These are phyloP conservation scores for Xanthoconium separans DNA, from an alignment of 1,284 basidiomycete genomes.

Conservation along the genomic window DNA sequence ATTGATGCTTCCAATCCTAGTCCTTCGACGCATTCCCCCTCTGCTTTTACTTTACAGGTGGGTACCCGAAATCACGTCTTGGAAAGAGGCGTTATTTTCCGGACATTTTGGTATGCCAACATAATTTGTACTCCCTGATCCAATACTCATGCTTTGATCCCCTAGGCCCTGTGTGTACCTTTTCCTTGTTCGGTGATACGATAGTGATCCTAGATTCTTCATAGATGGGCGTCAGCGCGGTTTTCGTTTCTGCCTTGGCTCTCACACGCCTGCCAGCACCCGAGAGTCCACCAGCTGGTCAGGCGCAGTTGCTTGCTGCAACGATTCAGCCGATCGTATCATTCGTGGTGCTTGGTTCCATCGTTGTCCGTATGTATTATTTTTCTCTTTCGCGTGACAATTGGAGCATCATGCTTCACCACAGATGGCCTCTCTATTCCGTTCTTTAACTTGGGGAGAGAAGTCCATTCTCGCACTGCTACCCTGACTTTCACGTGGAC, in stretches of 20 bases:
- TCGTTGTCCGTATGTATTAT: constrained; percentile 65
- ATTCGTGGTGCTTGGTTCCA: constrained; percentile 83
- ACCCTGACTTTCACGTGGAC: constrained; percentile 35
- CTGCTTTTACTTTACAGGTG: constrained; percentile 74
- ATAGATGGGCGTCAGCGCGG: constrained; percentile 79
- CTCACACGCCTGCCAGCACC: constrained; percentile 64
- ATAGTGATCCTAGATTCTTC: not conserved
- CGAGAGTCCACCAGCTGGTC: constrained; percentile 53
- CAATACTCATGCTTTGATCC: not conserved
- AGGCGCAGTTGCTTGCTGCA: constrained; percentile 69
- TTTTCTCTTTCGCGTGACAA: not conserved
- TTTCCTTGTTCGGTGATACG: not conserved
- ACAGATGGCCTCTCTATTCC: constrained; percentile 86
- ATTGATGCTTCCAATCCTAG: constrained; percentile 65
- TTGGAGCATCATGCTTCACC: constrained; percentile 1
- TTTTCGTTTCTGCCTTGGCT: constrained; percentile 84
- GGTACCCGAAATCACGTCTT: constrained; percentile 81
- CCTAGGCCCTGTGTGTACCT: constrained; percentile 53
- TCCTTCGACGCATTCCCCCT: constrained; percentile 75
- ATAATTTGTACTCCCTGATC: not conserved
- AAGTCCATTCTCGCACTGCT: constrained; percentile 59
- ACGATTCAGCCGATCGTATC: constrained; percentile 78
- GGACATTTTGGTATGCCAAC: constrained; percentile 77
- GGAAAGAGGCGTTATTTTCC: constrained; percentile 78
- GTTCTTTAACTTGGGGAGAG: constrained; percentile 75